These are phyloP conservation scores for Didymella glomerata DNA, from an alignment of 2,329 filamentous ascomycete species.

Conservation along the genomic window DNA sequence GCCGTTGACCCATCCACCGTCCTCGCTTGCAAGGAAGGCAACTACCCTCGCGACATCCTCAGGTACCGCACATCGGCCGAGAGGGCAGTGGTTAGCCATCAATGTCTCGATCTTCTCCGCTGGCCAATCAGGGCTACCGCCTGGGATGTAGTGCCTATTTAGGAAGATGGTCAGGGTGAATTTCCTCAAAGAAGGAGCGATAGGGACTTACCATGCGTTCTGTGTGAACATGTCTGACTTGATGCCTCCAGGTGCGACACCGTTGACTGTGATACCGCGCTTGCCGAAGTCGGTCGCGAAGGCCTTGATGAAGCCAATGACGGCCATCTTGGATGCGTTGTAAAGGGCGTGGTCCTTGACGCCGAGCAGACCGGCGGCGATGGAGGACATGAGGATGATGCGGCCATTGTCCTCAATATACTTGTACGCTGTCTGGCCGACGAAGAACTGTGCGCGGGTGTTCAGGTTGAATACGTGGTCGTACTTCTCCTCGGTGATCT, in stretches of 20 bases:
- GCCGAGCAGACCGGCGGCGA: slow-evolving; percentile 71
- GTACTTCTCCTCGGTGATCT: slow-evolving; percentile 74
- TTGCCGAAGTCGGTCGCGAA: slow-evolving; percentile 76
- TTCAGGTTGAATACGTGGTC: slow-evolving; percentile 76
- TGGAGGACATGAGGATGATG: slow-evolving; percentile 77
- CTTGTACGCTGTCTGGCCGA: slow-evolving; percentile 77
- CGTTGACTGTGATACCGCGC: slow-evolving; percentile 74
- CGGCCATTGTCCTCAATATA: slow-evolving; percentile 74
- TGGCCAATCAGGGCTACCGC: slow-evolving; percentile 58
- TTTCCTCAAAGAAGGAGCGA: background rate
- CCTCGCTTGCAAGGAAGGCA: slow-evolving; percentile 51
- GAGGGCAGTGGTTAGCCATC: slow-evolving; percentile 61
- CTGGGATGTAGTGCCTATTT: slow-evolving; percentile 56
- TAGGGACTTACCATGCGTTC: slow-evolving; percentile 59
- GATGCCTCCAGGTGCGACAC: slow-evolving; percentile 75
- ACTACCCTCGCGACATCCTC: slow-evolving; percentile 56
- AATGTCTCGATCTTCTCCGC: slow-evolving; percentile 60
- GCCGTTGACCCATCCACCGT: slow-evolving; percentile 54
- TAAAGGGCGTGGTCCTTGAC: slow-evolving; percentile 77
- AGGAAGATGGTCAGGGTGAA: background rate
- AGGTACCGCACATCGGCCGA: slow-evolving; percentile 59
- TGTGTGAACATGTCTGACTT: slow-evolving; percentile 79
- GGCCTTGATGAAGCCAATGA: slow-evolving; percentile 75
- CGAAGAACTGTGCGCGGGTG: slow-evolving; percentile 77
- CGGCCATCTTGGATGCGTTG: slow-evolving; percentile 75